These are phyloP conservation scores for Elsinoe australis DNA, from an alignment of 2,329 filamentous ascomycete genomes.

Conservation along the genomic window DNA sequence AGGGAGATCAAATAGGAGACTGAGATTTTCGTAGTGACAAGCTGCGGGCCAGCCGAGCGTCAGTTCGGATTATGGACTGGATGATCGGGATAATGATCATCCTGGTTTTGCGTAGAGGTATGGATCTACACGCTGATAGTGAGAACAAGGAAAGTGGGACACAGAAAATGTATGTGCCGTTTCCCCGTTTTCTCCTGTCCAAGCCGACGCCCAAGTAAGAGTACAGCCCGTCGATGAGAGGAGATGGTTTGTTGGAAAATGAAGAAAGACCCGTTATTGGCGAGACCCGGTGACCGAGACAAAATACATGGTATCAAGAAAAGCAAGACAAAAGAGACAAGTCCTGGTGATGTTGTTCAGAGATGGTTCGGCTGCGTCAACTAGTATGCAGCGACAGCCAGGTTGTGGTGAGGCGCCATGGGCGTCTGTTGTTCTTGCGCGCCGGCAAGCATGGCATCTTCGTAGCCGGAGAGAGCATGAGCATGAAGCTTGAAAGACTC, in stretches of 20 bases:
- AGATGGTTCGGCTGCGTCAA: no score
- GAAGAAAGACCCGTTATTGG: background rate
- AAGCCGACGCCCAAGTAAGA: slow-evolving; percentile 6
- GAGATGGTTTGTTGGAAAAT: slow-evolving; percentile 13
- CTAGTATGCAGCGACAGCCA: slow-evolving; percentile 25
- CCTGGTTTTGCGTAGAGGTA: background rate
- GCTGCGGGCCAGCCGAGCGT: slow-evolving; percentile 17
- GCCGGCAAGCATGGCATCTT: slow-evolving; percentile 60
- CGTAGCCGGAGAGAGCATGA: slow-evolving; percentile 88
- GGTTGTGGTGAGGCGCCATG: slow-evolving; percentile 35
- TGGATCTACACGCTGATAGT: background rate
- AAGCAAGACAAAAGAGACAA: slow-evolving; percentile 15
- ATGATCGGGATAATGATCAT: background rate
- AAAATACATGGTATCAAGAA: slow-evolving; percentile 16
- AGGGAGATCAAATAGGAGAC: background rate
- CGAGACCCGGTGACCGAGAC: background rate
- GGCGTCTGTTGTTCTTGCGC: slow-evolving; percentile 36
- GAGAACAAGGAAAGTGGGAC: background rate
- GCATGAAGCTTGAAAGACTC: slow-evolving; percentile 96
- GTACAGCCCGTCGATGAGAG: slow-evolving; percentile 14
- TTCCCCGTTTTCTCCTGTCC: background rate
- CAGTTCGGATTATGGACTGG: background rate
- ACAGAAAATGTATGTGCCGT: background rate
- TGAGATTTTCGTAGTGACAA: background rate
- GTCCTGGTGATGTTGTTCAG: background rate